Base-by-base conservation (phyloP, 2,329 filamentous ascomycete genomes). In the Bretziella fagacearum region DNA sequence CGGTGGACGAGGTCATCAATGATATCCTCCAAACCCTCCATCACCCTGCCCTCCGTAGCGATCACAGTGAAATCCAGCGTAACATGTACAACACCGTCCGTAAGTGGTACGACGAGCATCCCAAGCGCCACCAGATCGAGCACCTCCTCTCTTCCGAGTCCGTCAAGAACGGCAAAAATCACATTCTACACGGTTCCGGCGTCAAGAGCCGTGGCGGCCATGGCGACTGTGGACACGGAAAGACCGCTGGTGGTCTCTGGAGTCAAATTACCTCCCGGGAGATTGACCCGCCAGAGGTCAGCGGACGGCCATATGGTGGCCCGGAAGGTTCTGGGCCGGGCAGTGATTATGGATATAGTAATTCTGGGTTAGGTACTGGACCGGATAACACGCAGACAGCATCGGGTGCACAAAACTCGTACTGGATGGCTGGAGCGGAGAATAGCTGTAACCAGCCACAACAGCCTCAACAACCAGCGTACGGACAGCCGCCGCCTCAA, bases 1-100 rank as follows among this genome's bases (percentile, higher is more conserved):
- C 84, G 0, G 80, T 91, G 3, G 74, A 93, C 30, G 82, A 93
- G 61, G 81, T 96, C 1, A 69, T 87, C 52, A 69, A 84, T 52
- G 89, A 96, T 54, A 76, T 93, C 33, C 65, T 86, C 40, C 74
- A 75, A 20, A 78, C 84, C 8, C 93, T 96, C 65, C 91, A 98
- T 60, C 91, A 98, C 59, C 91, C 91, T 1, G 81, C 82, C 5
- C 67, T 85, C 25, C 79, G 89, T 20, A 74, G 91, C 55, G 77
- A 82, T 47, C 68, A 70, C 48, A 66, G 83, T 49, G 83, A 93
- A 59, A 78, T 91, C 23, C 91, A 96, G 54, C 73, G 75, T 37
- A 78, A 79, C 45, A 98, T 98, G 91, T 96, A 84, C 64, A 71
- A 77, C 47, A 84, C 82, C 0, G 85, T 98, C 2, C 74, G 82